phyloP scores from a whole-genome alignment of 176 grass and related monocot genomes.

The Microstegium vimineum region DNA sequence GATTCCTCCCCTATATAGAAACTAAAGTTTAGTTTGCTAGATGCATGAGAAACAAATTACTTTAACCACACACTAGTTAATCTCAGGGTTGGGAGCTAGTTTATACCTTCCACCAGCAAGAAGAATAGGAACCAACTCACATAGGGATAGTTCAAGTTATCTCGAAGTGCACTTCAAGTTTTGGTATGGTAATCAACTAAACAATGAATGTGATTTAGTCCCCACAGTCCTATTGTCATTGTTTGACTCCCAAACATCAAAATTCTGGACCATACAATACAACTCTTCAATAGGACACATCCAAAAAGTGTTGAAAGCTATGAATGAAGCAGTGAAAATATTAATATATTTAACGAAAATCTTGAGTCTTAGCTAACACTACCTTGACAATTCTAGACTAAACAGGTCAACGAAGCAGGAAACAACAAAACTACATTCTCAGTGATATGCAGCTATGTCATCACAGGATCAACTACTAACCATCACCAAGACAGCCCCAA shows the following conservation, averaged over 20 bases:
- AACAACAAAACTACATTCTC: not conserved
- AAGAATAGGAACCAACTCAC: not conserved
- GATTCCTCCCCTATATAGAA: no score
- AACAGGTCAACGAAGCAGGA: not conserved
- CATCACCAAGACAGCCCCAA: not conserved
- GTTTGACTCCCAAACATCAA: not conserved
- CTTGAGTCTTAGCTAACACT: not conserved
- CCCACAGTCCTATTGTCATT: not conserved
- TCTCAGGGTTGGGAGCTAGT: not conserved
- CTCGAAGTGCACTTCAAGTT: not conserved
- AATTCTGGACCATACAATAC: not conserved
- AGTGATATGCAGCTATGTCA: not conserved
- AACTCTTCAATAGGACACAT: not conserved
- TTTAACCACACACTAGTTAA: not conserved
- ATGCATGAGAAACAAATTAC: not conserved
- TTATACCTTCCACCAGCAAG: not conserved
- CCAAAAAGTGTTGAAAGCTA: not conserved
- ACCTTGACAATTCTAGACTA: not conserved
- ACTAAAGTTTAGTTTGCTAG: not conserved
- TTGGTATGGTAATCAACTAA: not conserved
- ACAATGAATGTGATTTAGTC: not conserved
- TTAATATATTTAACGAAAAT: not conserved
- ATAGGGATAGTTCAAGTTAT: not conserved
- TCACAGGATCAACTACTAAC: not conserved
- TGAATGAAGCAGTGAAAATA: not conserved